Evolutionary conservation across 228 moss, liverwort and hornwort genomes (phyloP), one percentile per base, ranked within the genome.

Genomic region (Sphagnum fallax): DNA sequence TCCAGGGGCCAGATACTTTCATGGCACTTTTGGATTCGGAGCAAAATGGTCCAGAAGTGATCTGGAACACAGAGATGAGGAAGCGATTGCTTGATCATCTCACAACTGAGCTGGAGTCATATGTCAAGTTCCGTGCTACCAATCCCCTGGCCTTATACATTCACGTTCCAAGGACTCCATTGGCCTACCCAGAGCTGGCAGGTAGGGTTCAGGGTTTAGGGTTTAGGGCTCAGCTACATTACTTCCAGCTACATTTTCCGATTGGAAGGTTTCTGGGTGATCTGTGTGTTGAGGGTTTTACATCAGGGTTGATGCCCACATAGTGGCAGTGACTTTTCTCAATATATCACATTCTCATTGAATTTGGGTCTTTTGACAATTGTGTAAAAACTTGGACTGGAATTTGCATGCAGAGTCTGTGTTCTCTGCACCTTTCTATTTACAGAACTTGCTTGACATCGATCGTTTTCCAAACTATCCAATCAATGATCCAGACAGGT

Each of bases 91-190:
- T 96, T 71, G 83, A 89, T 81, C 87, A 96, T 69, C 92, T 96
- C 32, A 78, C 89, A 5, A 81, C 73, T 73, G 96, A 92, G 82
- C 78, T 96, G 67, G 92, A 89, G 69, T 86, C 91, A 32, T 96
- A 96, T 70, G 96, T 96, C 5, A 96, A 96, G 63, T 96, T 84
- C 69, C 91, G 96, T 73, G 92, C 96, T 48, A 77, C 92, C 11
- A 88, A 96, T 84, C 96, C 96, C 11, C 66, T 91, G 84, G 96
- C 96, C 49, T 82, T 96, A 71, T 96, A 96, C 75, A 92, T 96
- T 72, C 96, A 96, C 71, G 80, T 80, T 62, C 92, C 91, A n/a
- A 96, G 87, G 81, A 77, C 88, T 72, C 86, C 96, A 16, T 81
- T 96, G 69, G 69, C 86, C 49, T 92, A 92, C 83, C 89, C 96